A percentile compares a stretch with the other conserved stretches of the same genome.
Conservation (phyloP, 2,329 filamentous ascomycete species). For the Trichoderma harzianum region DNA sequence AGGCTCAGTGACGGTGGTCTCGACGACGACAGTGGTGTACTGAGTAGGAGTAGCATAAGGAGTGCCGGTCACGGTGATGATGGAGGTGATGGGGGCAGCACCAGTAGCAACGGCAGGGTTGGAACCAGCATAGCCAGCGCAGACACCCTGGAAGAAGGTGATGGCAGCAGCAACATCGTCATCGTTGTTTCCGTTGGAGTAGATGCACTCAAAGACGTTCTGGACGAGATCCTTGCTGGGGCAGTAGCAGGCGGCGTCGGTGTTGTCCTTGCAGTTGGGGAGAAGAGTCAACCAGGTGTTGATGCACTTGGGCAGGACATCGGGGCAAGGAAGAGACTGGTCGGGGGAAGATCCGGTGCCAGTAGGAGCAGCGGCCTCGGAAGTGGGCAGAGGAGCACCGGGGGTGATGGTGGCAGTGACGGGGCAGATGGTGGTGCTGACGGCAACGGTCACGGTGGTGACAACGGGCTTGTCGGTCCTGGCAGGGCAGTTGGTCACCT, state of each 20-base stretch:
- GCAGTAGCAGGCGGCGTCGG: constrained; percentile 83
- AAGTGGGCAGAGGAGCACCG: constrained; percentile 18
- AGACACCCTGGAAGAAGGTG: constrained; percentile 87
- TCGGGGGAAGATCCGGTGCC: constrained; percentile 15
- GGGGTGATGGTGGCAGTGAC: constrained; percentile 50
- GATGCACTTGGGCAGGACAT: constrained; percentile 79
- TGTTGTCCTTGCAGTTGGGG: constrained; percentile 73
- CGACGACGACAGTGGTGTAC: constrained; percentile 51
- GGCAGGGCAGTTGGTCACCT: constrained; percentile 51
- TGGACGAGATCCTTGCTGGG: constrained; percentile 70
- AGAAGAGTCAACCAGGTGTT: constrained; percentile 81
- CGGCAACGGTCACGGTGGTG: constrained; percentile 51
- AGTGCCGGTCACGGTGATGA: constrained; percentile 53
- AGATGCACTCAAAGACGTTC: constrained; percentile 77
- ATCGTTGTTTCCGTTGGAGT: constrained; percentile 67
- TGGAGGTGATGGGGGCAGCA: constrained; percentile 61
- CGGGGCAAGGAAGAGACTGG: constrained; percentile 54
- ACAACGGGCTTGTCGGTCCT: constrained; percentile 42
- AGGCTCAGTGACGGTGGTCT: constrained; percentile 47
- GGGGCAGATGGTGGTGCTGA: constrained; percentile 60
- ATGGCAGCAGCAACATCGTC: constrained; percentile 67
- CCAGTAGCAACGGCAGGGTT: constrained; percentile 86
- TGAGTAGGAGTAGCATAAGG: constrained; percentile 46
- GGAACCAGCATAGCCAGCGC: constrained; percentile 65
- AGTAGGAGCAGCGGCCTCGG: constrained; percentile 19